A percentile compares a stretch with the other conserved stretches of the same genome.
Evolutionary conservation across 495 filamentous ascomycete species (phyloP).

Genomic region (Penicillium taxi): DNA sequence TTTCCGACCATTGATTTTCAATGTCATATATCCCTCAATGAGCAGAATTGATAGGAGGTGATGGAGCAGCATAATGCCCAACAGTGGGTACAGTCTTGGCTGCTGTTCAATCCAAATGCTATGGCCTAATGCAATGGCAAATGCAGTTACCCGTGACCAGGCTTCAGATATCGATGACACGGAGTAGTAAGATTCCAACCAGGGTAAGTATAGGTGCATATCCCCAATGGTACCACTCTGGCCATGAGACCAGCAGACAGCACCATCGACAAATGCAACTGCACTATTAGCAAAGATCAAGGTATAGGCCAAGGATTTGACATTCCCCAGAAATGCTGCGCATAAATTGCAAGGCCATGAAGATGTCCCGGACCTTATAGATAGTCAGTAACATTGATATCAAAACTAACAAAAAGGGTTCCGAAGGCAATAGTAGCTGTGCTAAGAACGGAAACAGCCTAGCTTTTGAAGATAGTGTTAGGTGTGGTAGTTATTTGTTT

Average conservation of each 20-base stretch:
- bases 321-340: constrained; percentile 29
- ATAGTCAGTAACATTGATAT: constrained; percentile 42
- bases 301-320: constrained; percentile 38
- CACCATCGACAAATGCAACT: constrained; percentile 42
- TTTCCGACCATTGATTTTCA: too few species aligned
- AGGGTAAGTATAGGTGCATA: constrained; percentile 39
- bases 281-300: constrained; percentile 36
- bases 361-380: constrained; percentile 47
- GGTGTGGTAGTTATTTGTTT: too few species aligned
- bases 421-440: constrained; percentile 29
- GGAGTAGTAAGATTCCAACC: constrained; percentile 25
- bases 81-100: too few species aligned
- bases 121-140: too few species aligned
- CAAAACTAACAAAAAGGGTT: constrained; percentile 40
- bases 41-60: too few species aligned
- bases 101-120: too few species aligned
- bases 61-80: too few species aligned
- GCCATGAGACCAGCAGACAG: constrained; percentile 32
- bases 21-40: too few species aligned
- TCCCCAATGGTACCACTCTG: constrained; percentile 48
- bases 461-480: too few species aligned
- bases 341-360: constrained; percentile 45
- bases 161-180: too few species aligned
- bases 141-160: too few species aligned
- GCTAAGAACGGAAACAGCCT: constrained; percentile 11